Evolutionary conservation across 495 filamentous ascomycete genomes (phyloP).

Genomic region (Neurospora sp.): DNA sequence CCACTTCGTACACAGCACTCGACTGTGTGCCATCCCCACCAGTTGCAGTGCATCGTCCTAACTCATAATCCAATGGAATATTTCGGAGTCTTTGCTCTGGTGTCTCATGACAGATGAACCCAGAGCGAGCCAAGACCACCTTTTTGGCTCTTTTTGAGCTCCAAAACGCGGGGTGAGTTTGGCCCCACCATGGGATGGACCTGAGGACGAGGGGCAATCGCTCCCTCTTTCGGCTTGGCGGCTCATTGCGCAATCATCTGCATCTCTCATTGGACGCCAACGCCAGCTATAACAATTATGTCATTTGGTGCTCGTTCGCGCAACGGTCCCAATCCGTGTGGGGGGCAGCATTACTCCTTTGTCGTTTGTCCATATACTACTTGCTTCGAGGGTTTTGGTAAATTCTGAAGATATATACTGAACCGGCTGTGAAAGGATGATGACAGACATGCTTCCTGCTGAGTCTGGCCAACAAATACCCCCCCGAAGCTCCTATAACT

Average conservation of each 20-base stretch:
- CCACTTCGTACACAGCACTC: not conserved
- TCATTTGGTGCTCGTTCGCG: constrained; percentile 21
- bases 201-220: constrained; percentile 23
- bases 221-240: constrained; percentile 19
- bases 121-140: not conserved
- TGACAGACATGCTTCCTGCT: not conserved
- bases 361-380: not conserved
- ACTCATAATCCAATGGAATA: not conserved
- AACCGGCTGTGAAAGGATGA: not conserved
- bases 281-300: constrained; percentile 13
- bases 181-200: constrained; percentile 17
- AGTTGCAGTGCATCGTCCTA: not conserved
- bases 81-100: not conserved
- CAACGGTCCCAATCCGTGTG: constrained; percentile 6
- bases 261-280: constrained; percentile 15
- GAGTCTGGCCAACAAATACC: not conserved
- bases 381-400: not conserved
- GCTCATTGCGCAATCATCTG: constrained; percentile 25
- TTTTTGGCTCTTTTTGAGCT: not conserved
- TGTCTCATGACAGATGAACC: not conserved
- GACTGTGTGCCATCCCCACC: not conserved
- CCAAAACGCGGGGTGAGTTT: constrained; percentile 14
- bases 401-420: too few species aligned
- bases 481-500: not conserved
- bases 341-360: not conserved